Evolutionary conservation across 2,329 filamentous ascomycete genomes (phyloP).

Genomic region (Huntiella savannae): DNA sequence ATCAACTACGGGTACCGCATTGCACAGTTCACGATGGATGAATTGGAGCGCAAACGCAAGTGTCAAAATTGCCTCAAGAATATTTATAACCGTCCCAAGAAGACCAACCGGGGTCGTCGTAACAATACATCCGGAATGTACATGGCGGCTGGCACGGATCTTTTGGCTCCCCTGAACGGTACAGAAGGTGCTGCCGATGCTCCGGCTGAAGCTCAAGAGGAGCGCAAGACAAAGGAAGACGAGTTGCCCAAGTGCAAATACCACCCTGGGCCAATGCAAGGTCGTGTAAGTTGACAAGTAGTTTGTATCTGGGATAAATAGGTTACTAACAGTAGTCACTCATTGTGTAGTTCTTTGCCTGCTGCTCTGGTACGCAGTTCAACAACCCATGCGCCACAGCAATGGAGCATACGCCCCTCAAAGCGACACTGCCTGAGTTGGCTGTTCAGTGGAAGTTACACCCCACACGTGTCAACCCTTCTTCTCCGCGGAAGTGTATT

Average conservation of each 20-base stretch:
- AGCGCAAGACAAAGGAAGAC: background rate
- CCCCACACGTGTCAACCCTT: constrained; percentile 12
- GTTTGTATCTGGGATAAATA: background rate
- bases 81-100: background rate
- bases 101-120: background rate
- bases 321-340: constrained; percentile 5
- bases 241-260: constrained; percentile 7
- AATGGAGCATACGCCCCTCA: constrained; percentile 14
- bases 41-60: constrained; percentile 18
- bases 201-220: background rate
- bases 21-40: constrained; percentile 14
- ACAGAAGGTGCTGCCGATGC: background rate
- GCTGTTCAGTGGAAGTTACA: constrained; percentile 16
- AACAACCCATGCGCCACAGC: constrained; percentile 15
- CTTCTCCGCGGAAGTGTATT: constrained; percentile 16
- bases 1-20: constrained; percentile 15
- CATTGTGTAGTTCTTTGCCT: constrained; percentile 17
- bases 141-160: background rate
- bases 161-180: too few species aligned
- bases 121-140: background rate
- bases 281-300: constrained; percentile 14
- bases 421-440: constrained; percentile 14
- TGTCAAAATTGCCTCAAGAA: constrained; percentile 16
- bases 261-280: constrained; percentile 16
- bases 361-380: constrained; percentile 15